A percentile compares a stretch with the other conserved stretches of the same genome.
phyloP scores from a whole-genome alignment of 2,329 filamentous ascomycete species.

The Aspergillus puulaauensis region DNA sequence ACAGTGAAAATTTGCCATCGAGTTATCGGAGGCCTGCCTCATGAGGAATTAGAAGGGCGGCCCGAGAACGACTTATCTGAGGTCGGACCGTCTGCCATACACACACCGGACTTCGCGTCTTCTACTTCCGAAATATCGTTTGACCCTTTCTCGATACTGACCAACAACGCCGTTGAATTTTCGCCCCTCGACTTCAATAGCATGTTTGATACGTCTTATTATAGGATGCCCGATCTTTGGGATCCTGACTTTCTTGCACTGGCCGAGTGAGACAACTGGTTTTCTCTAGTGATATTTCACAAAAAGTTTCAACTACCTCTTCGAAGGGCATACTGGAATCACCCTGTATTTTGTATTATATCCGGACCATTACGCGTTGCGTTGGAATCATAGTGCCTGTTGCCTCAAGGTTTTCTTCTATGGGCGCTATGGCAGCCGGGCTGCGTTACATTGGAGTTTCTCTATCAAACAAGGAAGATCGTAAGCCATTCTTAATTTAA shows the following conservation, averaged over 20 bases:
- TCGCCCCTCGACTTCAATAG: constrained; percentile 32
- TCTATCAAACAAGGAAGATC: too few relatives aligned
- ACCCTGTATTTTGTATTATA: too few relatives aligned
- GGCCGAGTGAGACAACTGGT: neutral
- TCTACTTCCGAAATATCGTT: constrained; percentile 21
- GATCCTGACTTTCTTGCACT: constrained; percentile 24
- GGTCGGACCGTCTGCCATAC: constrained; percentile 8
- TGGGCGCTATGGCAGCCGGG: too few relatives aligned
- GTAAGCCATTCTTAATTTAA: too few relatives aligned
- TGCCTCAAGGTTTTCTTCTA: too few relatives aligned
- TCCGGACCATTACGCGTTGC: too few relatives aligned
- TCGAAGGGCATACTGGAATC: too few relatives aligned
- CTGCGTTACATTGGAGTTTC: too few relatives aligned
- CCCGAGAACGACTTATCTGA: constrained; percentile 14
- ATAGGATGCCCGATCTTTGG: constrained; percentile 27
- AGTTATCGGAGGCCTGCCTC: constrained; percentile 24
- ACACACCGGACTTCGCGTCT: constrained; percentile 15
- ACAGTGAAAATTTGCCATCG: constrained; percentile 24
- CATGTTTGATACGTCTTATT: constrained; percentile 30
- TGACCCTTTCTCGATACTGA: constrained; percentile 25
- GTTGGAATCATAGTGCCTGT: too few relatives aligned
- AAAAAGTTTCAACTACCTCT: too few relatives aligned
- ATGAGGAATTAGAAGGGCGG: constrained; percentile 21
- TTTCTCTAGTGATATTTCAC: too few relatives aligned
- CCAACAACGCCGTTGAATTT: constrained; percentile 22